Base-by-base conservation (phyloP, 345 rosid genomes). In the Bretschneidera sinensis region DNA sequence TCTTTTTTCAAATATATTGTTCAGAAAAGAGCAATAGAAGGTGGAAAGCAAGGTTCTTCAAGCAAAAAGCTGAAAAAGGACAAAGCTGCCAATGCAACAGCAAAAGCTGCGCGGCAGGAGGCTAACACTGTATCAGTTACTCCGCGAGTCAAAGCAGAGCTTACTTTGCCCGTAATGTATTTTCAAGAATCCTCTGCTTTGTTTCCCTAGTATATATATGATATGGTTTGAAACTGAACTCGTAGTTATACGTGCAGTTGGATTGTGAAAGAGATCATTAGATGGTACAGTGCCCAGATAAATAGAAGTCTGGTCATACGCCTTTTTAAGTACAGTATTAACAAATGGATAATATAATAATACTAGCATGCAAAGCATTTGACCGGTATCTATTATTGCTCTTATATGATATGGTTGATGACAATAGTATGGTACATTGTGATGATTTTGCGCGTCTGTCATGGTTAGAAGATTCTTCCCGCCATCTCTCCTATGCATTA, bases 21-120 rank as follows among this genome's bases (percentile, higher is more conserved):
- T 68, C 88, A 94, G 99, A 94, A 85, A 85, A 86, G 86, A 77
- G 14, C 80, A 54, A 60, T 51, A 28, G 99, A 95, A 66, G 78
- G 79, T 21, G 97, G 91, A 58, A 91, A 91, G 79, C 97, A 91
- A 88, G 95, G 91, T 64, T 61, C 92, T 52, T 78, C 95, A n/a
- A 62, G 74, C 24, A 94, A 94, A 81, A 86, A 88, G 84, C 73
- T 70, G 39, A 94, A 86, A 74, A 94, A 90, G 76, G 99, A 91
- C 66, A 91, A 91, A 82, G 73, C 92, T 59, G 69, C 76, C 51
- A 76, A 71, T 64, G 76, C 91, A 74, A 79, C 84, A 43, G 83
- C 92, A 28, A 94, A 94, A 78, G 72, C 67, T 62, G 71, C 66
- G 3, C 86, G 91, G 43, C 82, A 79, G 45, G 99, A 94, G 67